These are phyloP conservation scores for Medicago lupulina DNA, from an alignment of 306 rosid genomes.

Conservation along the genomic window DNA sequence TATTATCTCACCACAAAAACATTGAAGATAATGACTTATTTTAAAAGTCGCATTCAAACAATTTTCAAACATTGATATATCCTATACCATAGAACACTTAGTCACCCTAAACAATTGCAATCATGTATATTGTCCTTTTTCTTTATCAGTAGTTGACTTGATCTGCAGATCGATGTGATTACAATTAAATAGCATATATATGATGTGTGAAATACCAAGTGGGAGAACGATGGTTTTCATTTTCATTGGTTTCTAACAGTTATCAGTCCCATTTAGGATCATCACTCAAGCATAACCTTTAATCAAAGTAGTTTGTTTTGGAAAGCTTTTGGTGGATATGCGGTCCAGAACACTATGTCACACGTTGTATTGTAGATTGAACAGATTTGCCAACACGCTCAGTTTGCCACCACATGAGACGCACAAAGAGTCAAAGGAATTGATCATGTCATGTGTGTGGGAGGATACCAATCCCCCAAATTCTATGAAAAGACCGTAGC, in stretches of 20 bases:
- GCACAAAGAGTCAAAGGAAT: conserved; percentile 43
- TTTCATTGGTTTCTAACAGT: conserved; percentile 38
- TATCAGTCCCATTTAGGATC: conserved; percentile 4
- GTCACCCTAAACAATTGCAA: conserved; percentile 16
- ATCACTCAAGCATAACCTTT: conserved; percentile 28
- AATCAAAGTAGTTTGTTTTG: conserved; percentile 33
- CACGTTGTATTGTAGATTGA: conserved; percentile 11
- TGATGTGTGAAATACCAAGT: conserved; percentile 19
- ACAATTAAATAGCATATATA: not conserved
- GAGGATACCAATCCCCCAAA: not conserved
- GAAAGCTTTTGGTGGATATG: conserved; percentile 34
- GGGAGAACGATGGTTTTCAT: conserved; percentile 16
- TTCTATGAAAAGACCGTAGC: too few relatives aligned
- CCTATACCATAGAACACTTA: too few relatives aligned
- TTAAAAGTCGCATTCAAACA: too few relatives aligned
- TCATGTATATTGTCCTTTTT: not conserved
- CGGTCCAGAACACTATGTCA: conserved; percentile 27
- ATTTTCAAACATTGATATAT: too few relatives aligned
- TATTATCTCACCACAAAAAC: too few relatives aligned
- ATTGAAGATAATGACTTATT: too few relatives aligned
- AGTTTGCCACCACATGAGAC: conserved; percentile 46
- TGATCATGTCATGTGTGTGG: not conserved
- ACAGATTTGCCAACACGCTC: conserved; percentile 39
- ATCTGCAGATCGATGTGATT: not conserved
- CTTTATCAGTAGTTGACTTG: conserved; percentile 28